These are phyloP conservation scores for Hypomyces perniciosus DNA, from an alignment of 2,329 filamentous ascomycete species.

Conservation along the genomic window DNA sequence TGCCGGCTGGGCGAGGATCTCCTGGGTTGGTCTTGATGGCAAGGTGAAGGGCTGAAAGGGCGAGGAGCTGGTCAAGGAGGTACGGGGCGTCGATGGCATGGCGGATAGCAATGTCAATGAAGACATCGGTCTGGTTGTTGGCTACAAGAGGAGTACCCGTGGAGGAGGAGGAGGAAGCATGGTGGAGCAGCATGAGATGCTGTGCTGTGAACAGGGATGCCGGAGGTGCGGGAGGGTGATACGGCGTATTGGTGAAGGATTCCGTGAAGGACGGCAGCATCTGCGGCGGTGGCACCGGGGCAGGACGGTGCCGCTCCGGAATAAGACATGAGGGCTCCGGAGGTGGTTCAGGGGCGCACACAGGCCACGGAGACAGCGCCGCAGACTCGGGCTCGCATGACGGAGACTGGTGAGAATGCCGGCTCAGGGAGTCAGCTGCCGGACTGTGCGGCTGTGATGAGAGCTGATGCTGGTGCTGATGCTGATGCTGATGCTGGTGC, in stretches of 20 bases:
- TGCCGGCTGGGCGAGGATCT: conserved; percentile 6
- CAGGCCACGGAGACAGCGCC: conserved; percentile 2
- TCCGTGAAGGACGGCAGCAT: conserved; percentile 14
- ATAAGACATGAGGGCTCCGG: conserved; percentile 6
- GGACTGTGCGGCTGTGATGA: conserved; percentile 9
- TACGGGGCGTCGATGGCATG: conserved; percentile 34
- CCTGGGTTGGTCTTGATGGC: conserved; percentile 16
- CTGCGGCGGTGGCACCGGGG: conserved; percentile 3
- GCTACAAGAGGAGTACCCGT: conserved; percentile 20
- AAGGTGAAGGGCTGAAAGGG: conserved; percentile 38
- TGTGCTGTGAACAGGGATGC: conserved; percentile 28
- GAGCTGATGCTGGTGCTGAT: conserved; percentile 4
- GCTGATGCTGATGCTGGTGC: conserved; percentile 9
- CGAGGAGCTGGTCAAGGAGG: conserved; percentile 42
- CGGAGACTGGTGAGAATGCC: conserved; percentile 8
- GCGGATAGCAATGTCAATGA: conserved; percentile 28
- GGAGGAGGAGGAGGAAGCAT: conserved; percentile 22
- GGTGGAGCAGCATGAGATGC: conserved; percentile 36
- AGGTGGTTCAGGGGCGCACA: not conserved
- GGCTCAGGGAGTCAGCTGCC: conserved; percentile 7
- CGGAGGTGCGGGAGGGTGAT: conserved; percentile 15
- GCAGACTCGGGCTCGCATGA: conserved; percentile 9
- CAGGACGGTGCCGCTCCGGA: conserved; percentile 3
- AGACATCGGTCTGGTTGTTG: conserved; percentile 16
- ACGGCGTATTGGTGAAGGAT: conserved; percentile 14